Conservation (phyloP, 1,139 yeast genomes). For the Tardiomyces blankii region DNA sequence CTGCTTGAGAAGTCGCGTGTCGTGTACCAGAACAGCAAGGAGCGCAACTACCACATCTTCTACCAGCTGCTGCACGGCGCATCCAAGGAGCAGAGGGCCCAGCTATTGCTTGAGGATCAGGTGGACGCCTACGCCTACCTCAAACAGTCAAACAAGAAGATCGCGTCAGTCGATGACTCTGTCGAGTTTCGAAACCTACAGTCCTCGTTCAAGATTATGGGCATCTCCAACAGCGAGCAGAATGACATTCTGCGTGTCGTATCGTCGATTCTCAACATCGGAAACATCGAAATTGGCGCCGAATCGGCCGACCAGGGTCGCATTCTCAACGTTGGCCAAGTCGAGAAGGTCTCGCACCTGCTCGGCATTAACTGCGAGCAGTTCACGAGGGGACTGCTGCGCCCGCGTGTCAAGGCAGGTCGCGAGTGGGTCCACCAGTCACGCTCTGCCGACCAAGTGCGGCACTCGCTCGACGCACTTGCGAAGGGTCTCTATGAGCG, state of each 20-base stretch:
- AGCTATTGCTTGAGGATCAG: constrained; percentile 35
- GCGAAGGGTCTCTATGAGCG: constrained; percentile 82
- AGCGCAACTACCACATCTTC: constrained; percentile 87
- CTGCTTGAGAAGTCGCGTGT: constrained; percentile 90
- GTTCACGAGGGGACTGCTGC: constrained; percentile 49
- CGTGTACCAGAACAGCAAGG: constrained; percentile 61
- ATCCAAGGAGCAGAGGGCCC: constrained; percentile 35
- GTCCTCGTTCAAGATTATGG: constrained; percentile 65
- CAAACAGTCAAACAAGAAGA: constrained; percentile 40
- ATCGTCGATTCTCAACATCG: constrained; percentile 74
- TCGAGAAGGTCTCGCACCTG: constrained; percentile 44
- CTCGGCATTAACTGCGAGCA: constrained; percentile 52
- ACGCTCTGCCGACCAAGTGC: constrained; percentile 70
- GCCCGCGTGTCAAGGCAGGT: constrained; percentile 89
- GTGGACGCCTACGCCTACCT: constrained; percentile 47
- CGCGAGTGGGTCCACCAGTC: constrained; percentile 76
- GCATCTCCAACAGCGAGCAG: constrained; percentile 47
- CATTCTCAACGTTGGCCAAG: constrained; percentile 43
- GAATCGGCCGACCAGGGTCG: constrained; percentile 68
- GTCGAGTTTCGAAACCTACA: constrained; percentile 51
- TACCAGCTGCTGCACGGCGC: constrained; percentile 77
- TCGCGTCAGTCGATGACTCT: constrained; percentile 66
- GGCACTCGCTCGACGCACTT: constrained; percentile 73
- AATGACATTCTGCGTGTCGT: constrained; percentile 52
- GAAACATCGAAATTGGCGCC: constrained; percentile 68